Evolutionary conservation across 1,284 basidiomycete species (phyloP), one percentile per base, ranked within the genome.

Genomic region (Lentinus polychrous): DNA sequence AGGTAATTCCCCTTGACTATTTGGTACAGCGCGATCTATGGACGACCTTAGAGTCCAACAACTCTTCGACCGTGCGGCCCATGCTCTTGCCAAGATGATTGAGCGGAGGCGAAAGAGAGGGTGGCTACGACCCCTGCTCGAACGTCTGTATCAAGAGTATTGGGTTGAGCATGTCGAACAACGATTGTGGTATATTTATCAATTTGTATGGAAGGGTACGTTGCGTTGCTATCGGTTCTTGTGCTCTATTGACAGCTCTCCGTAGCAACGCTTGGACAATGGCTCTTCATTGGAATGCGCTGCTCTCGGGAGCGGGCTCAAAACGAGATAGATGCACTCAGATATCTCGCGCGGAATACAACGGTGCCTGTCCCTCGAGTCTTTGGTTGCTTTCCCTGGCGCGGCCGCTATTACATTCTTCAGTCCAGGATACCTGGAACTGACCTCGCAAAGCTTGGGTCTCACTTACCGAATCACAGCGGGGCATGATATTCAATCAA

Each of bases 341-440:
- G 42, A 15, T 43, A 27, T 32, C 22, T 43, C 10, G 20, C 20
- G 22, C 10, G 20, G 12, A 34, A 36, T 18, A 45, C 44, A 20
- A 45, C 44, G 5, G 35, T 45, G 22, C 39, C 39, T 17, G 23
- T 41, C 15, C 39, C 39, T 8, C 31, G 44, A 14, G 44, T 45
- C 18, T 20, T 17, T 15, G 10, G 8, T 15, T 45, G 31, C 17
- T n/a, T 15, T 10, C 15, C n/a, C 17, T 27, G 27, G n/a, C 10
- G 22, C 5, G 22, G 18, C 3, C n/a, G 11, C 6, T 18, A 12
- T 15, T 36, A 36, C 20, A 35, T 36, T n/a, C 35, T 45, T 20
- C 34, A 35, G 14, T 20, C 12, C 8, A n/a, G 34, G 10, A 24
- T 37, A 12, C 14, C 14, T 7, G 43, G 27, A 11, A 15, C 4